phyloP scores from a whole-genome alignment of 1,284 basidiomycete genomes.

The Pseudozyma hubeiensis region DNA sequence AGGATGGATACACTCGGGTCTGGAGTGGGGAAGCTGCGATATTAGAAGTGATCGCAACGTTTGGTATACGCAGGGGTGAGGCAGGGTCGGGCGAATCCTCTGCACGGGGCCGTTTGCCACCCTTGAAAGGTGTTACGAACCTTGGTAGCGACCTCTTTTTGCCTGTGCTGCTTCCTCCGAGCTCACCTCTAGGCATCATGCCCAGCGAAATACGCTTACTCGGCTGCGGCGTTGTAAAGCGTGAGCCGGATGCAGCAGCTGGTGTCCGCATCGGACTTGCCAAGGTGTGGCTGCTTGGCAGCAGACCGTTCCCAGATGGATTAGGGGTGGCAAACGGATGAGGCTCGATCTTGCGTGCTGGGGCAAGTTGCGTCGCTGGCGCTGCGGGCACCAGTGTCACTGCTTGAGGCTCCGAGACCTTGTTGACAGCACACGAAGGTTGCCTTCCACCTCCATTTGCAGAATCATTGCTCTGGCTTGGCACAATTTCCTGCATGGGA shows the following conservation, averaged over 20 bases:
- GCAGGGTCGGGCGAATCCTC: slow-evolving; percentile 18
- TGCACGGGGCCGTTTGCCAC: slow-evolving; percentile 34
- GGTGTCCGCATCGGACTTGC: slow-evolving; percentile 23
- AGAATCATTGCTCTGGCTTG: slow-evolving; percentile 9
- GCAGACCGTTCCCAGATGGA: slow-evolving; percentile 6
- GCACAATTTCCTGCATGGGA: slow-evolving; percentile 29
- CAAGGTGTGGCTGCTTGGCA: slow-evolving; percentile 4
- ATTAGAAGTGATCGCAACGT: slow-evolving; percentile 4
- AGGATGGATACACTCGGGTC: slow-evolving; percentile 9
- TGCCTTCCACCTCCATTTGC: not conserved
- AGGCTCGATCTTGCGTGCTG: slow-evolving; percentile 4
- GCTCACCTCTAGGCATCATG: slow-evolving; percentile 35
- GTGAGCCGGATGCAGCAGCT: slow-evolving; percentile 6
- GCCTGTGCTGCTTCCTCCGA: slow-evolving; percentile 30
- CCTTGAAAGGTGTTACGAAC: slow-evolving; percentile 59
- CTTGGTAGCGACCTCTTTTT: slow-evolving; percentile 30
- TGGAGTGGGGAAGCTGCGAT: not conserved
- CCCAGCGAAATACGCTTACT: slow-evolving; percentile 47
- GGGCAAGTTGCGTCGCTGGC: not conserved
- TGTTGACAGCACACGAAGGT: not conserved
- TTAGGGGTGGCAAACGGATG: slow-evolving; percentile 24
- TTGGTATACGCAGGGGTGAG: slow-evolving; percentile 19
- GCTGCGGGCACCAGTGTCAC: not conserved
- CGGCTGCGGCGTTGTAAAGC: slow-evolving; percentile 33
- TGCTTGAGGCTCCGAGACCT: not conserved